Evolutionary conservation across 345 rosid species (phyloP).

Genomic region (Rhizophora mangle): DNA sequence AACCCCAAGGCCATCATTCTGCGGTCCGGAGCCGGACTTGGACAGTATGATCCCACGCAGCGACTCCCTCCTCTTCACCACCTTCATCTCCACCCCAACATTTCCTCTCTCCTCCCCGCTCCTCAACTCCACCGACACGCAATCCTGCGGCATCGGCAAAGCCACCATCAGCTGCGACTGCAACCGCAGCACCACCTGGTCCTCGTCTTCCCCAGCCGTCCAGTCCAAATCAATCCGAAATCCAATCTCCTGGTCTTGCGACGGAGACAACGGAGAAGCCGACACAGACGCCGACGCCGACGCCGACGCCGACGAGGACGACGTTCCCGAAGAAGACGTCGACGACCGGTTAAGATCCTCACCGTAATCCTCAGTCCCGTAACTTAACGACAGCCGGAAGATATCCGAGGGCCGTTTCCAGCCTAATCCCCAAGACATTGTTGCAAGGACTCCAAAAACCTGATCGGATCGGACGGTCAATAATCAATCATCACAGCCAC

Average conservation of each 20-base stretch:
- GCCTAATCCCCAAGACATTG: conserved; percentile 98
- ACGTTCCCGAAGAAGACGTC: conserved; percentile 29
- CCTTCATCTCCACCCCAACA: conserved; percentile 71
- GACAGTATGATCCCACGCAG: conserved; percentile 60
- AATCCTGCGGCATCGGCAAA: conserved; percentile 76
- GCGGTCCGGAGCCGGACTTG: conserved; percentile 83
- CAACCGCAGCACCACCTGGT: conserved; percentile 72
- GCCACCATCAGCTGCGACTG: conserved; percentile 97
- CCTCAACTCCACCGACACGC: conserved; percentile 59
- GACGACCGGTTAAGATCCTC: conserved; percentile 49
- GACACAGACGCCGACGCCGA: conserved; percentile 41
- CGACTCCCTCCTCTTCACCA: conserved; percentile 79
- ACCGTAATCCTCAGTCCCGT: conserved; percentile 62
- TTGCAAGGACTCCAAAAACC: not conserved
- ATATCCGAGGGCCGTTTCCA: conserved; percentile 90
- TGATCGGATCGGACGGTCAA: conserved; percentile 31
- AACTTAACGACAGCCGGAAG: conserved; percentile 67
- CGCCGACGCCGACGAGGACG: conserved; percentile 22
- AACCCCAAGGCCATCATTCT: conserved; percentile 76
- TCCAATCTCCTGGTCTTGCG: conserved; percentile 62
- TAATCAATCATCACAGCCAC: not conserved
- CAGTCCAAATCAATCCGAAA: conserved; percentile 80
- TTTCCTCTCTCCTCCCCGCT: conserved; percentile 23
- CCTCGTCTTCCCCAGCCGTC: conserved; percentile 94
- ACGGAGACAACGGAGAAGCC: conserved; percentile 29